phyloP scores from a whole-genome alignment of 257 asterid species.

The Solanum commersonii region DNA sequence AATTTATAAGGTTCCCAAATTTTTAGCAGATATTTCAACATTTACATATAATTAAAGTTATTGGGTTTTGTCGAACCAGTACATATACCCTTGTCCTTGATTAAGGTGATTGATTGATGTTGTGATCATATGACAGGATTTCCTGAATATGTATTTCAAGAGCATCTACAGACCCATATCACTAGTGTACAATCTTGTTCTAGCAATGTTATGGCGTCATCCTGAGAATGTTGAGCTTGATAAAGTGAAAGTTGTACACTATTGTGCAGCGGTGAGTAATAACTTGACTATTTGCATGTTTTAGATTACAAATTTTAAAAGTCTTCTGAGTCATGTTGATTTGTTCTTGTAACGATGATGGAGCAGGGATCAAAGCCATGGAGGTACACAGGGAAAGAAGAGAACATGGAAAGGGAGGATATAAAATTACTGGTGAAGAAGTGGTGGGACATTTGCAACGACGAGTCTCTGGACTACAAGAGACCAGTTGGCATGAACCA shows the following conservation, averaged over 20 bases:
- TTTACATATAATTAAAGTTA: not conserved
- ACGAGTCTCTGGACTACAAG: conserved; percentile 26
- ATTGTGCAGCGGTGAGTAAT: conserved; percentile 45
- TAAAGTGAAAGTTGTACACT: conserved; percentile 41
- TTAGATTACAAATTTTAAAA: not conserved
- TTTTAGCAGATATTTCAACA: not conserved
- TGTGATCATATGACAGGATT: conserved; percentile 20
- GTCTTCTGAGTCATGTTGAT: not conserved
- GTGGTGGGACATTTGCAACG: conserved; percentile 42
- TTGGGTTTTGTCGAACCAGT: too few species aligned
- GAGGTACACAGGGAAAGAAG: conserved; percentile 39
- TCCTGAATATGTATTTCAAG: conserved; percentile 39
- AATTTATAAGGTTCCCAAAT: not conserved
- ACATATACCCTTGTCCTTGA: not conserved
- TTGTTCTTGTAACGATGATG: not conserved
- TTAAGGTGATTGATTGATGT: not conserved
- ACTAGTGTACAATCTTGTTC: conserved; percentile 26
- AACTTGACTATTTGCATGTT: not conserved
- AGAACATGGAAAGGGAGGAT: conserved; percentile 43
- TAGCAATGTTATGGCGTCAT: conserved; percentile 55
- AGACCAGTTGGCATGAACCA: not conserved
- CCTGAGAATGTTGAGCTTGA: conserved; percentile 39
- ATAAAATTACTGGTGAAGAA: conserved; percentile 34
- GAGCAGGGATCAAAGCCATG: conserved; percentile 34
- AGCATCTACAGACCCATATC: conserved; percentile 30